Evolutionary conservation across 805 yeast genomes (phyloP).

Genomic region (Kluyveromyces starmeri): DNA sequence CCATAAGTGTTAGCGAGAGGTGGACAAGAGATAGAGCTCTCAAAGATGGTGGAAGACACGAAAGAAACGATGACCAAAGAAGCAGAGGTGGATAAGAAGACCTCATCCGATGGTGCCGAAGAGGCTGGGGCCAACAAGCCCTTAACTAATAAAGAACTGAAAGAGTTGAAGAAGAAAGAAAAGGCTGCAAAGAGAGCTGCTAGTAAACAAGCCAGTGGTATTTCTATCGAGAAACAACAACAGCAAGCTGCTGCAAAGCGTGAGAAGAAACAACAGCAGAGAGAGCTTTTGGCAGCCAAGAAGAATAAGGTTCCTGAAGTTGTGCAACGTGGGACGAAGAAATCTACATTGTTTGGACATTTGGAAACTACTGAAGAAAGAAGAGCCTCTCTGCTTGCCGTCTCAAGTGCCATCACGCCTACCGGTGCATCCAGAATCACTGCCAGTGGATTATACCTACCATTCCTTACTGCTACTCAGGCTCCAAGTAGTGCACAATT

Average conservation of each 20-base stretch:
- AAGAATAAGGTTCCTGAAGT: constrained; percentile 35
- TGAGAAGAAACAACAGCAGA: constrained; percentile 35
- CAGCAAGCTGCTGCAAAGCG: constrained; percentile 34
- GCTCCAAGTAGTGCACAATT: constrained; percentile 11
- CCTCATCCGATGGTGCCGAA: too few relatives aligned
- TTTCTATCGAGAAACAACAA: constrained; percentile 34
- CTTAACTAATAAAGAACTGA: constrained; percentile 69
- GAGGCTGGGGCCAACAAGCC: constrained; percentile 24
- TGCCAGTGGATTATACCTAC: constrained; percentile 29
- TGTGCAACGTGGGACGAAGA: constrained; percentile 37
- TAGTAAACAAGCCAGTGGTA: constrained; percentile 60
- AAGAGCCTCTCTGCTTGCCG: constrained; percentile 32
- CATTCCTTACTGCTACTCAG: constrained; percentile 19
- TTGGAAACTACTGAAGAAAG: constrained; percentile 74
- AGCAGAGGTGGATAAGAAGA: background rate
- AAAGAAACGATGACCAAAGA: background rate
- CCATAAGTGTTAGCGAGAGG: too few relatives aligned
- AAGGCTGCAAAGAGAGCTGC: constrained; percentile 93
- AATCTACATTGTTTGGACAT: constrained; percentile 67
- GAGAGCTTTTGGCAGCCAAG: constrained; percentile 40
- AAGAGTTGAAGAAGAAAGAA: constrained; percentile 81
- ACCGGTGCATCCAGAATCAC: constrained; percentile 28
- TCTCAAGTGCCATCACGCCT: constrained; percentile 27
- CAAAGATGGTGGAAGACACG: background rate
- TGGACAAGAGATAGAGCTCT: too few relatives aligned